Base-by-base conservation (phyloP, 129 eudicot genomes). In the Artemisia argyi region DNA sequence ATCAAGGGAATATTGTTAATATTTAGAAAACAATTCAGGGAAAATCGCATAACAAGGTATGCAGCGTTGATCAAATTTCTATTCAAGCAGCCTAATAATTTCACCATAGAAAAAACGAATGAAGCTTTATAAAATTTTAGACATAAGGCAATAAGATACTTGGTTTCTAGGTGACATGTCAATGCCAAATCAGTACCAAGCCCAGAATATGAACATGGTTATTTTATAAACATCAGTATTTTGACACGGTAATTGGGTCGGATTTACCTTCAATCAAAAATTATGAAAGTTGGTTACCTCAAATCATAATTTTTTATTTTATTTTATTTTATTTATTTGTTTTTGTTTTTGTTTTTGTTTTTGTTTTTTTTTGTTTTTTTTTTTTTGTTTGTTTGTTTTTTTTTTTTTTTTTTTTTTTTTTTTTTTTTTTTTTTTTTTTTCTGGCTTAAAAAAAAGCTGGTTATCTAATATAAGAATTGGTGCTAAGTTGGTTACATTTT, bases 41-140 rank as follows among this genome's bases (percentile, higher is more conserved):
- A 8, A 32, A 17, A 54, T 10, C 44, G 58, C 30, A 72, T 72
- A 72, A 26, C 39, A 72, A 57, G 54, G 68, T n/a, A 60, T 59
- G 46, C 66, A 60, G 10, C 11, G 19, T 71, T 22, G 17, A 20
- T 48, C 13, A 59, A 39, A 20, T 20, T 58, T 22, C 18, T 4
- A 39, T 42, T 57, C 9, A 42, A n/a, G 56, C 47, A 71, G 58
- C 54, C 75, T 42, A 52, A 15, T 16, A 52, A 12, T 12, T 52
- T 14, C 7, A 39, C 9, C 7, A 7, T 2, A 0, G 7, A 16
- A 52, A 67, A 6, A 47, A 50, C 24, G 7, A 48, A 42, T 35
- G 54, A 2, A 67, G 39, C 46, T 20, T 20, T 20, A 20, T 20
- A n/a, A n/a, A n/a, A 20, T 20, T 20, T 20, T 20, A 0, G 22